A percentile compares a stretch with the other conserved stretches of the same genome.
These are phyloP conservation scores for Amauroascus verrucosus DNA, from an alignment of 2,329 filamentous ascomycete genomes.

Conservation along the genomic window DNA sequence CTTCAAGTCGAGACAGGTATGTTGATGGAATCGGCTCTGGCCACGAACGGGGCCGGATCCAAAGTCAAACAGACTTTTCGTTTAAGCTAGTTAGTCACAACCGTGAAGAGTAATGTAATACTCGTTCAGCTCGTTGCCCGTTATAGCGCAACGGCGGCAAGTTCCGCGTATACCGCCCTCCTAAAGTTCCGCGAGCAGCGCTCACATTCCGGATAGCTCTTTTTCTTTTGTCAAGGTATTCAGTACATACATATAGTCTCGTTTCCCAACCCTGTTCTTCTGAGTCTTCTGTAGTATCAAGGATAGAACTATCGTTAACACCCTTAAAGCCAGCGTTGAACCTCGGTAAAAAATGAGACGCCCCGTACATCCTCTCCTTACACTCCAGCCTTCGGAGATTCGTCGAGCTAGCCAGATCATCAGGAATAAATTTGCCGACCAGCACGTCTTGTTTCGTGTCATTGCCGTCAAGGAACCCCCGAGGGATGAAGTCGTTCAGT, in stretches of 20 bases:
- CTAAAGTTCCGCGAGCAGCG: not conserved
- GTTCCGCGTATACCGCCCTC: not conserved
- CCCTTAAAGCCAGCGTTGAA: not conserved
- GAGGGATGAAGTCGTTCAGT: not conserved
- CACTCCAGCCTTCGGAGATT: conserved; percentile 2
- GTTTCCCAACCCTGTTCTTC: not conserved
- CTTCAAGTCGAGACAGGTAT: not conserved
- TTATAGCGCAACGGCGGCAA: not conserved
- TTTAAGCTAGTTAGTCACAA: not conserved
- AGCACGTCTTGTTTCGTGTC: not conserved
- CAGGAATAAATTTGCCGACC: not conserved
- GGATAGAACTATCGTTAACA: not conserved
- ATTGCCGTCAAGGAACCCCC: conserved; percentile 6
- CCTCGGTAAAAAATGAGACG: not conserved
- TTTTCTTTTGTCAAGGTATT: too few relatives aligned
- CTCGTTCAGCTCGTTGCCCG: not conserved
- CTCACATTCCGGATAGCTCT: too few relatives aligned
- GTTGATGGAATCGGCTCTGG: not conserved
- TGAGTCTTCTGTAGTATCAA: not conserved
- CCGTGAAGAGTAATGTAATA: not conserved
- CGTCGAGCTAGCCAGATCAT: conserved; percentile 3
- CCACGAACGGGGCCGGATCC: not conserved
- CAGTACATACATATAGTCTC: not conserved
- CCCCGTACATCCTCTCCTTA: conserved; percentile 4
- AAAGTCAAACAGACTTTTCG: conserved; percentile 3